Percentiles rank a stretch among this genome's conserved stretches.
These are phyloP conservation scores for Epithele typhae DNA, from an alignment of 768 basidiomycete species.

Conservation along the genomic window DNA sequence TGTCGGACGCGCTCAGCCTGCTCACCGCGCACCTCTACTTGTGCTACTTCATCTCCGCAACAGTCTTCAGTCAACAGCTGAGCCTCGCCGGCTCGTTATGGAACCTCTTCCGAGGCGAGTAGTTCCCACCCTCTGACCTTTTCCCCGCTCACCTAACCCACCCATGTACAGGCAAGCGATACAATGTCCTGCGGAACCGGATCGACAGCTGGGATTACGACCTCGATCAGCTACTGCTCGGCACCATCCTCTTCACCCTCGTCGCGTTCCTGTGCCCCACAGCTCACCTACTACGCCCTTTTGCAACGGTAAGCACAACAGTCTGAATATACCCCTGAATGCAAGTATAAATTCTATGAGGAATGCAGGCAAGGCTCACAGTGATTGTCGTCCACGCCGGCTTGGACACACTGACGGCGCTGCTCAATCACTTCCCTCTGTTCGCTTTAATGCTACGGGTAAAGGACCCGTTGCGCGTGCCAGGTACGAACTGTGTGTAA, in stretches of 20 bases:
- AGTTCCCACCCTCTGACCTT: too few species aligned
- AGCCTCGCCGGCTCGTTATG: conserved; percentile 64
- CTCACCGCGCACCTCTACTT: conserved; percentile 69
- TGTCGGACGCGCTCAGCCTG: conserved; percentile 61
- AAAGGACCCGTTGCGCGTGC: conserved; percentile 81
- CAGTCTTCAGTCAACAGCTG: conserved; percentile 59
- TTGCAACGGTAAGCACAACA: conserved; percentile 65
- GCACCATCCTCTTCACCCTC: conserved; percentile 84
- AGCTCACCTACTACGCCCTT: conserved; percentile 79
- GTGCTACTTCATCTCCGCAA: conserved; percentile 60
- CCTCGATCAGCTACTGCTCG: conserved; percentile 91
- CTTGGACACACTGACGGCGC: conserved; percentile 62
- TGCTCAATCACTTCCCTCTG: conserved; percentile 91
- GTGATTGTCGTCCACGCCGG: conserved; percentile 56
- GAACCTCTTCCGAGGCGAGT: conserved; percentile 84
- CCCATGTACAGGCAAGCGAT: conserved; percentile 65
- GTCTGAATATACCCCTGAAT: too few species aligned
- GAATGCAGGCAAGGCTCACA: conserved; percentile 49
- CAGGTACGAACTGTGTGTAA: conserved; percentile 64
- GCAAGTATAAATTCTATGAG: too few species aligned
- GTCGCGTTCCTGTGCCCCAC: conserved; percentile 83
- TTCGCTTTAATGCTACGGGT: conserved; percentile 80
- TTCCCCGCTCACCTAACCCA: too few species aligned
- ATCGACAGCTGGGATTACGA: conserved; percentile 90
- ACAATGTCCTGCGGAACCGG: conserved; percentile 82